phyloP scores from a whole-genome alignment of 202 grass and related monocot genomes.

The Setaria viridis region DNA sequence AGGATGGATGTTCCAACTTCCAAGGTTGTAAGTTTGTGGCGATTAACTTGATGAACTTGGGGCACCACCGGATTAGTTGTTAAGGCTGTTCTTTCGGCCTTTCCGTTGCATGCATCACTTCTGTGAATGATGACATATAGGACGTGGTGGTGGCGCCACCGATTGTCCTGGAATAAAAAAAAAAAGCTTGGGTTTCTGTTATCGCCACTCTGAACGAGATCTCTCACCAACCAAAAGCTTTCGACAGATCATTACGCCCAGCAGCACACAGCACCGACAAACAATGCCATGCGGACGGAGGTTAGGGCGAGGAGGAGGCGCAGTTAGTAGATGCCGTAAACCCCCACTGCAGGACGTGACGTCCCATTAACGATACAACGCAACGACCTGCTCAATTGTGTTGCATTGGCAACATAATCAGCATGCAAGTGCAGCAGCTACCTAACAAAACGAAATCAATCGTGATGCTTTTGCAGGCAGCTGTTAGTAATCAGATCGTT shows the following conservation, averaged over 20 bases:
- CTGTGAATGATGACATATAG: conserved; percentile 14
- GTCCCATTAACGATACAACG: not conserved
- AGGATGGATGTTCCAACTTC: not conserved
- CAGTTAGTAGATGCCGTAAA: not conserved
- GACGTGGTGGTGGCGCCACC: conserved; percentile 20
- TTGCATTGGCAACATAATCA: not conserved
- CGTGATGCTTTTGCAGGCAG: not conserved
- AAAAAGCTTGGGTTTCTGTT: too few relatives aligned
- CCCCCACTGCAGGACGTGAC: not conserved
- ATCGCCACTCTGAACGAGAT: too few relatives aligned
- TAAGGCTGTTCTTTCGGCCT: conserved; percentile 24
- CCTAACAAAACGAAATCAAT: not conserved
- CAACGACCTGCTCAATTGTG: not conserved
- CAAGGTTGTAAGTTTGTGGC: not conserved
- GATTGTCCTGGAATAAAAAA: conserved; percentile 30
- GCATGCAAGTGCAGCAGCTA: not conserved
- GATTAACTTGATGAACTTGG: not conserved
- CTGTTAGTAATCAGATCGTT: not conserved
- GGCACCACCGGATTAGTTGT: conserved; percentile 17
- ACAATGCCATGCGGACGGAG: conserved; percentile 8
- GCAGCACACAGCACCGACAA: conserved; percentile 35
- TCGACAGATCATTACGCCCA: not conserved
- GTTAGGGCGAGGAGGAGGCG: conserved; percentile 9
- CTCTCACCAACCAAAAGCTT: conserved; percentile 42
- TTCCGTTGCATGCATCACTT: not conserved